Evolutionary conservation across 129 eudicot species (phyloP).

Genomic region (Apium graveolens): DNA sequence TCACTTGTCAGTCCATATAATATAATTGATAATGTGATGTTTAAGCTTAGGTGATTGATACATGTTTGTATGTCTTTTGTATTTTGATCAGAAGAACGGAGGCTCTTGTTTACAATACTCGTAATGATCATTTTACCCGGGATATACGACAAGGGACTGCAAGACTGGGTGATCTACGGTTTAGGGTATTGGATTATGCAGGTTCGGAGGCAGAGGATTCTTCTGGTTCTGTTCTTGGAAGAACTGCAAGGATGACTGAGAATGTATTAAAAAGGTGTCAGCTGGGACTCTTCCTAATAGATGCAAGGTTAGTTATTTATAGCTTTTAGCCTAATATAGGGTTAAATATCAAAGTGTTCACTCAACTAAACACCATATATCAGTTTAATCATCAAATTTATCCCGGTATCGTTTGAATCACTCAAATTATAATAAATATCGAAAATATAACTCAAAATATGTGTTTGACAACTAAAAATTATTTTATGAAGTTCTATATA

Average conservation of each 20-base stretch:
- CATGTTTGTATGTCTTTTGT: slow-evolving; percentile 19
- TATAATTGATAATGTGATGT: no score
- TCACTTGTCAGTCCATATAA: not conserved
- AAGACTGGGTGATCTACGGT: slow-evolving; percentile 79
- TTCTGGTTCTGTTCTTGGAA: slow-evolving; percentile 86
- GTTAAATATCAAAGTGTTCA: no score
- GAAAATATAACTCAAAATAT: no score
- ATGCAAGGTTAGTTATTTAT: slow-evolving; percentile 57
- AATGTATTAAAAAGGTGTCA: slow-evolving; percentile 58
- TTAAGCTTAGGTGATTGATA: no score
- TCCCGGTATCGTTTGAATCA: no score
- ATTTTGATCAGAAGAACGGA: slow-evolving; percentile 88
- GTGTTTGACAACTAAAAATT: no score
- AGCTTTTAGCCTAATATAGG: not conserved
- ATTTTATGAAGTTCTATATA: no score
- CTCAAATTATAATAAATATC: no score
- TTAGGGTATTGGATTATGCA: slow-evolving; percentile 85
- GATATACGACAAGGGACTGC: no score
- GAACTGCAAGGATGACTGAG: slow-evolving; percentile 90
- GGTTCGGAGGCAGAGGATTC: slow-evolving; percentile 93
- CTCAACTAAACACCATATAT: no score
- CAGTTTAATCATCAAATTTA: no score
- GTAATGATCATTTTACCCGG: slow-evolving; percentile 86
- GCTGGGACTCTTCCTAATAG: slow-evolving; percentile 63
- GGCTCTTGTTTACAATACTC: slow-evolving; percentile 97